Conservation (phyloP, 169 alveolate genomes). For the Perkinsus marinus region DNA sequence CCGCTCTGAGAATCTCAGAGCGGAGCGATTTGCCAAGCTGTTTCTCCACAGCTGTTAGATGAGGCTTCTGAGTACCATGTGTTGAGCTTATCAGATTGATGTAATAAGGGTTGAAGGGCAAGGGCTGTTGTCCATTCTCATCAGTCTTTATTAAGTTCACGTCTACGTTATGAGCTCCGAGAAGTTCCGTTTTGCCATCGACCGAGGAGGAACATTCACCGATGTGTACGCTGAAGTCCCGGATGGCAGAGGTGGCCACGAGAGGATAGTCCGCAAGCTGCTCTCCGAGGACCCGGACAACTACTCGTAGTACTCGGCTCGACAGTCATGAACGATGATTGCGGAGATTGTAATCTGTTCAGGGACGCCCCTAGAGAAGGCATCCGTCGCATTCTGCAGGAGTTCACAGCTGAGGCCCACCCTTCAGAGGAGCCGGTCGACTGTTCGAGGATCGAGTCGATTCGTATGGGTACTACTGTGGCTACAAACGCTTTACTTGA, state of each 20-base stretch:
- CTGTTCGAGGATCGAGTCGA: slow-evolving; percentile 16
- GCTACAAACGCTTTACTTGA: slow-evolving; percentile 72
- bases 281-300: slow-evolving; percentile 41
- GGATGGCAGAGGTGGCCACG: background rate
- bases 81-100: no score
- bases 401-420: background rate
- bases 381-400: slow-evolving; percentile 36
- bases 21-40: no score
- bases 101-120: no score
- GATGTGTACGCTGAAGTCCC: slow-evolving; percentile 40
- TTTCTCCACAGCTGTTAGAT: no score
- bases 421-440: background rate
- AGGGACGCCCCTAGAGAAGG: slow-evolving; percentile 64
- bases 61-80: no score
- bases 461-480: slow-evolving; percentile 67
- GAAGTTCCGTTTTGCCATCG: slow-evolving; percentile 39
- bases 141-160: no score
- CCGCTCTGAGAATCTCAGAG: no score
- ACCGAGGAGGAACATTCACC: slow-evolving; percentile 69
- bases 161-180: no score
- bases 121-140: no score
- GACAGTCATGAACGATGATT: background rate
- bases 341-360: background rate
- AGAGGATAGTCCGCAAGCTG: slow-evolving; percentile 18
- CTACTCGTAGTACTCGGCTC: slow-evolving; percentile 8